Evolutionary conservation across 1,139 yeast species (phyloP).

Genomic region (Trichomonascaceae sp.): DNA sequence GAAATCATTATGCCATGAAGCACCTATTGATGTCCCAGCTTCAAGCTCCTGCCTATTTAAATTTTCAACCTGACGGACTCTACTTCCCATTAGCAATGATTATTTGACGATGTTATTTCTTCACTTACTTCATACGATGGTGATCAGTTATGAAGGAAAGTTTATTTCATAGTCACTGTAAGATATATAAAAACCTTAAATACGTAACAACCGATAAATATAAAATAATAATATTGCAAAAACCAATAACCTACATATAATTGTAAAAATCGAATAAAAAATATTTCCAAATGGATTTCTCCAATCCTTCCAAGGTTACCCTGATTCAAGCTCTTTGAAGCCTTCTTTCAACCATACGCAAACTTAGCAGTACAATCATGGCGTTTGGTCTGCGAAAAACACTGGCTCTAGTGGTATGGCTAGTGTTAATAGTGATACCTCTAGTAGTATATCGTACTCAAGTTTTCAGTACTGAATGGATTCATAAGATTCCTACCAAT

Average conservation of each 20-base stretch:
- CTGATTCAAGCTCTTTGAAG: neutral
- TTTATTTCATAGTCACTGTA: neutral
- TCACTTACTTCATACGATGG: constrained; percentile 4
- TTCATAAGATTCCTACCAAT: constrained; percentile 23
- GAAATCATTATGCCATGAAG: constrained; percentile 89
- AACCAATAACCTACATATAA: no score
- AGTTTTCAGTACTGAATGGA: constrained; percentile 17
- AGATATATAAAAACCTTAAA: neutral
- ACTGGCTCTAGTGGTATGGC: neutral
- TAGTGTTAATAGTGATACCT: neutral
- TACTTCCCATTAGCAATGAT: neutral
- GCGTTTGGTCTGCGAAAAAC: neutral
- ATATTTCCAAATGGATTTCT: neutral
- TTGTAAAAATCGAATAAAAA: neutral
- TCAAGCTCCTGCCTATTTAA: constrained; percentile 66
- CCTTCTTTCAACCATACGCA: neutral
- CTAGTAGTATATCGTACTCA: neutral
- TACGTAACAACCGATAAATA: neutral
- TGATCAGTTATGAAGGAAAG: neutral
- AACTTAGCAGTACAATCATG: neutral
- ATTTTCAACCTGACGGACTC: constrained; percentile 42
- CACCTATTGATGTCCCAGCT: constrained; percentile 50
- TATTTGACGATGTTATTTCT: neutral
- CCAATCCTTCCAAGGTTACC: neutral
- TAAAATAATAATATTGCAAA: neutral